Evolutionary conservation across 2,329 filamentous ascomycete genomes (phyloP).

Genomic region (Fusarium tuaranense): DNA sequence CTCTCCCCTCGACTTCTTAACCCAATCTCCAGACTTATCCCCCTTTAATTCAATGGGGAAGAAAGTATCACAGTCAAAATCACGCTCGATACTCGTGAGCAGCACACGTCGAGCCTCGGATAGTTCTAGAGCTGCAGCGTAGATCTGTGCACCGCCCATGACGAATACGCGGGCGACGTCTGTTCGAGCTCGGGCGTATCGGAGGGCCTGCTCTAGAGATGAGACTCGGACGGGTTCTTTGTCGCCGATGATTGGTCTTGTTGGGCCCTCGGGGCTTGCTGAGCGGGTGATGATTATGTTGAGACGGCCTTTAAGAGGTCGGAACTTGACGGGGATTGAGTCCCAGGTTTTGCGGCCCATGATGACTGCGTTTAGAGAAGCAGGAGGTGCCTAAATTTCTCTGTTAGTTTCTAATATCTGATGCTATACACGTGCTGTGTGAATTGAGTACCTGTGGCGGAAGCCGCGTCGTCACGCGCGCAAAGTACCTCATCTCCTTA

Average conservation of each 20-base stretch:
- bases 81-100: constrained; percentile 74
- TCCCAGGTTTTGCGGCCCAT: constrained; percentile 99
- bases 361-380: constrained; percentile 78
- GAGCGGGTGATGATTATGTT: constrained; percentile 84
- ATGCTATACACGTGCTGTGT: not conserved
- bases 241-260: constrained; percentile 1
- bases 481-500: constrained; percentile 96
- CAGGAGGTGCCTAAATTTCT: constrained; percentile 45
- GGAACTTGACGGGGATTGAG: constrained; percentile 81
- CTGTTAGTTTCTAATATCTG: not conserved
- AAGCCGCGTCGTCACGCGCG: constrained; percentile 82
- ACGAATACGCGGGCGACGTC: constrained; percentile 76
- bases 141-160: constrained; percentile 92
- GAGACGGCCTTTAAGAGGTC: constrained; percentile 81
- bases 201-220: constrained; percentile 70
- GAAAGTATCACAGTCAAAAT: constrained; percentile 82
- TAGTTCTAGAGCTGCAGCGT: constrained; percentile 74
- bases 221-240: constrained; percentile 66
- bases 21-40: constrained; percentile 63
- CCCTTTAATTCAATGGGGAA: constrained; percentile 72
- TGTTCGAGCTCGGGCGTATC: constrained; percentile 55
- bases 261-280: constrained; percentile 38
- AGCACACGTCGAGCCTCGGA: constrained; percentile 71
- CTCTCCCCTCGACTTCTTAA: constrained; percentile 60
- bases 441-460: constrained; percentile 53